Conservation (phyloP, 441 rosid species). For the Populus trichocarpa region DNA sequence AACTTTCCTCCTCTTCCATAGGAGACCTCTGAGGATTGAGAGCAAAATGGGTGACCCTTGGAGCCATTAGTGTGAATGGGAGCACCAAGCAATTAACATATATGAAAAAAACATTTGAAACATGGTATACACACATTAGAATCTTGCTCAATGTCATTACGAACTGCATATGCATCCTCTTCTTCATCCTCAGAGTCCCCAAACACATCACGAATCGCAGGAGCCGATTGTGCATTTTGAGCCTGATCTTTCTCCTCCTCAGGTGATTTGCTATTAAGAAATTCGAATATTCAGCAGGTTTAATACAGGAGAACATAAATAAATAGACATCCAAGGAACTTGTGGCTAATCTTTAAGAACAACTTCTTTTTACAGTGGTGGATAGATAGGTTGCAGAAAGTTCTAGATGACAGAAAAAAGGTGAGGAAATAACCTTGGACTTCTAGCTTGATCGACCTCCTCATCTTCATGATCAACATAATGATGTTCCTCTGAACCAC, state of each 20-base stretch:
- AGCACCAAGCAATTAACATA: slow-evolving; percentile 10
- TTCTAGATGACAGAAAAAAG: background rate
- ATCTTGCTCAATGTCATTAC: slow-evolving; percentile 62
- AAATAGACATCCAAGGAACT: background rate
- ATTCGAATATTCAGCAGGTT: slow-evolving; percentile 13
- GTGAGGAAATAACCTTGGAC: slow-evolving; percentile 48
- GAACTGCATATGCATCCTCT: slow-evolving; percentile 57
- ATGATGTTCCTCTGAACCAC: slow-evolving; percentile 76
- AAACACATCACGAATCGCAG: slow-evolving; percentile 94
- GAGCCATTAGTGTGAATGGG: background rate
- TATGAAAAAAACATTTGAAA: slow-evolving; percentile 7
- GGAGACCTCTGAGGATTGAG: slow-evolving; percentile 59
- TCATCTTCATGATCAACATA: slow-evolving; percentile 77
- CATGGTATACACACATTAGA: slow-evolving; percentile 45
- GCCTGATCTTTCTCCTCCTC: slow-evolving; percentile 55
- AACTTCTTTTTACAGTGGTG: background rate
- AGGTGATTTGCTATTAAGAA: slow-evolving; percentile 47
- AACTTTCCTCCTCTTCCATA: slow-evolving; percentile 76
- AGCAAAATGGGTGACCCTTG: slow-evolving; percentile 12
- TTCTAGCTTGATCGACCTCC: slow-evolving; percentile 81
- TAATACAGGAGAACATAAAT: slow-evolving; percentile 15
- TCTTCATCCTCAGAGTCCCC: slow-evolving; percentile 98
- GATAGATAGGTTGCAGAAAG: background rate
- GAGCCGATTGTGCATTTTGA: slow-evolving; percentile 58
- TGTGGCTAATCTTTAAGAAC: background rate